These are phyloP conservation scores for Penicillium oxalicum DNA, from an alignment of 2,329 filamentous ascomycete genomes.

Conservation along the genomic window DNA sequence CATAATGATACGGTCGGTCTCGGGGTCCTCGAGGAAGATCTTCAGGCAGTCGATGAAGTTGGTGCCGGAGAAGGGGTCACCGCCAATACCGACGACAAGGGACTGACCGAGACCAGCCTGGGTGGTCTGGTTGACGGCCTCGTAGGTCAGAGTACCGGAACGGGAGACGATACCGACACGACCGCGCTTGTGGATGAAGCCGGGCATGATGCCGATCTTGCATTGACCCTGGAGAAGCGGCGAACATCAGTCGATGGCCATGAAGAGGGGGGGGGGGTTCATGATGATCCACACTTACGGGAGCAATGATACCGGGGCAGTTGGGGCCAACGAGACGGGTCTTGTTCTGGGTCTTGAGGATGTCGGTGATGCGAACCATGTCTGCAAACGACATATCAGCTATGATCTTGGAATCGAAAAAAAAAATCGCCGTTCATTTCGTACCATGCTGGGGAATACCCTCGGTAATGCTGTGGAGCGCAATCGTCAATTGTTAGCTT, in stretches of 20 bases:
- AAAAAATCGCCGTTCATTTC: slow-evolving; percentile 25
- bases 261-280: slow-evolving; percentile 5
- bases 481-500: slow-evolving; percentile 8
- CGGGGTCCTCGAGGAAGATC: slow-evolving; percentile 90
- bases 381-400: slow-evolving; percentile 49
- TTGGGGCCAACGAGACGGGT: slow-evolving; percentile 95
- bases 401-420: not conserved
- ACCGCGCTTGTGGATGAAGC: slow-evolving; percentile 99
- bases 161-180: slow-evolving; percentile 98
- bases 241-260: not conserved
- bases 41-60: slow-evolving; percentile 99
- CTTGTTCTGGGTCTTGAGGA: slow-evolving; percentile 96
- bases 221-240: slow-evolving; percentile 67
- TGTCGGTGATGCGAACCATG: slow-evolving; percentile 98
- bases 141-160: slow-evolving; percentile 96
- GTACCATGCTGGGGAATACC: slow-evolving; percentile 94
- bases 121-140: slow-evolving; percentile 99
- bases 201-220: slow-evolving; percentile 99
- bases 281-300: slow-evolving; percentile 40
- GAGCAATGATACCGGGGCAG: slow-evolving; percentile 94
- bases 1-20: slow-evolving; percentile 99
- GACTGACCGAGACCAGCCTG: slow-evolving; percentile 95
- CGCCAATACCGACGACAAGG: slow-evolving; percentile 94
- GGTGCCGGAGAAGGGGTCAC: slow-evolving; percentile 97
- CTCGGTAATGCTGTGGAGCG: slow-evolving; percentile 66